Percentiles rank a stretch among this genome's conserved stretches.
Conservation (phyloP, 2,329 filamentous ascomycete species). For the Arthrobotrys entomopaga region DNA sequence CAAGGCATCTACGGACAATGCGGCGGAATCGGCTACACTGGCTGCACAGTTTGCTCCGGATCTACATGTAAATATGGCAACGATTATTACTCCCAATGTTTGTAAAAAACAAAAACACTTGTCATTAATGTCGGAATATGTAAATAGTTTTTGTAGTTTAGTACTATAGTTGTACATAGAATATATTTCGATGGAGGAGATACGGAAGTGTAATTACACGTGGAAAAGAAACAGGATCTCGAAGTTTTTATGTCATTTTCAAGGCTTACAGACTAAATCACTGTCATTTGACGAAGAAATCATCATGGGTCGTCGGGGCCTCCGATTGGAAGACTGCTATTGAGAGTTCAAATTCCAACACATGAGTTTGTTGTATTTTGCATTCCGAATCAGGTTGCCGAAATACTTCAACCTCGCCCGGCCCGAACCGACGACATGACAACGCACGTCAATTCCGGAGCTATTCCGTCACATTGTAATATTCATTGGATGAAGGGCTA, state of each 20-base stretch:
- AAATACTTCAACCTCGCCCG: conserved; percentile 17
- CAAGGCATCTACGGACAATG: conserved; percentile 55
- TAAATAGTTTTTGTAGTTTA: conserved; percentile 17
- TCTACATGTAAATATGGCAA: conserved; percentile 56
- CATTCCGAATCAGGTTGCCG: conserved; percentile 44
- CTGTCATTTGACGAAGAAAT: too few species aligned
- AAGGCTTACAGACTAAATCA: too few species aligned
- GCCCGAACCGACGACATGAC: conserved; percentile 42
- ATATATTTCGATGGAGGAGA: neutral
- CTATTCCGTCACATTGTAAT: neutral
- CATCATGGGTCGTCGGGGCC: too few species aligned
- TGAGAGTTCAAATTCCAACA: neutral
- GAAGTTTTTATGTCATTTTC: too few species aligned
- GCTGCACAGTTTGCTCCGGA: conserved; percentile 56
- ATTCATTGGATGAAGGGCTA: neutral
- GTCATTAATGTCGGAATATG: neutral
- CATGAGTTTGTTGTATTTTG: conserved; percentile 28
- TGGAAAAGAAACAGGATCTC: too few species aligned
- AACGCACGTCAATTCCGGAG: conserved; percentile 13
- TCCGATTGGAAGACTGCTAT: too few species aligned
- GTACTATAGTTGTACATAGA: neutral
- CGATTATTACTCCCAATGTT: conserved; percentile 59
- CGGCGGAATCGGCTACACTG: conserved; percentile 58
- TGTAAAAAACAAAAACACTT: conserved; percentile 5
- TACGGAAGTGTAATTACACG: too few species aligned